Base-by-base conservation (phyloP, 2,329 filamentous ascomycete genomes). In the Drechslerella coelobrocha region DNA sequence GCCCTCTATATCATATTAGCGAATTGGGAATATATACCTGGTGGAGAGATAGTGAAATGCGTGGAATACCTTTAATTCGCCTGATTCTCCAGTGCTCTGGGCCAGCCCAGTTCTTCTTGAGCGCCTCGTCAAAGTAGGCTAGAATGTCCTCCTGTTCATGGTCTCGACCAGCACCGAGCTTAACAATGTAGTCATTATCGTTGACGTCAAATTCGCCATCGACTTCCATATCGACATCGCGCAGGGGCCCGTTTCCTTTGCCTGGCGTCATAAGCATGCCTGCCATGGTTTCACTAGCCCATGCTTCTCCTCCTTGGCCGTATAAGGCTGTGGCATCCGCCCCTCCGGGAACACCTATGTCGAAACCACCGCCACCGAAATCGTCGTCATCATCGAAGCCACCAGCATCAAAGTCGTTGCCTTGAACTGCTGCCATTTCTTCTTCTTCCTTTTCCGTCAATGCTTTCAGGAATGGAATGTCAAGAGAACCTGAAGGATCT, bases 31-130 rank as follows among this genome's bases (percentile, higher is more conserved):
- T 10, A 12, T 23, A 51, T 2, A 29, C 19, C 3, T 12, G 39
- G 29, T 12, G 26, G 19, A 12, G 26, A 24, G n/a, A 21, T 9
- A 17, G 21, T 12, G 21, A 7, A 29, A 14, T 34, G 4, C 26
- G 14, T 27, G 81, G 84, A 76, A 83, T 81, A 73, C 88, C 86
- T 77, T 97, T 97, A 79, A 99, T 94, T 77, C 92, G 91, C 73
- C 90, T 86, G 77, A 99, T 97, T 74, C 93, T 89, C 94, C 94
- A 99, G 79, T 99, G 94, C 78, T 97, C 94, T n/a, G 94, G 93
- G 52, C 92, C 95, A 4, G 89, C 89, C 93, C 94, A 99, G 77
- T 97, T 97, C 84, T 96, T 97, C 78, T 94, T 91, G 45, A 97
- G 81, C 1, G 93, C 92, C 77, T 96, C 91, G 78, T 99, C 94